Conservation (phyloP, 2,329 filamentous ascomycete genomes). For the Claviceps capensis region DNA sequence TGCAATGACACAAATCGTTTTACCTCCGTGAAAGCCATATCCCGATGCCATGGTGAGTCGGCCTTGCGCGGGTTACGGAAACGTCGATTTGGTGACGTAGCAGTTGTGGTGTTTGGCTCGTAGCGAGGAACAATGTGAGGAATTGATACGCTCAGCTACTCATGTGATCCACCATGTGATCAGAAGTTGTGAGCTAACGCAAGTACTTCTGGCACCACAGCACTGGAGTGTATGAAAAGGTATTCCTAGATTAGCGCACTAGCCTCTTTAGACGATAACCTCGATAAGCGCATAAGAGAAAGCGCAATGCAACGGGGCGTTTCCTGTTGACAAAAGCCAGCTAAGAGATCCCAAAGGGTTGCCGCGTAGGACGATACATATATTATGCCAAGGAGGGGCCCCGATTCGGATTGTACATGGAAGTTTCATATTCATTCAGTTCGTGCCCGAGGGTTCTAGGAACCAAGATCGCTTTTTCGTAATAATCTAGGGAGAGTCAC, state of each 20-base stretch:
- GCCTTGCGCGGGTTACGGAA: neutral
- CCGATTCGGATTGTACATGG: neutral
- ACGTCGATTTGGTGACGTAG: neutral
- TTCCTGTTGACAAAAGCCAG: neutral
- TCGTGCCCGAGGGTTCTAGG: neutral
- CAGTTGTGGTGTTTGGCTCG: neutral
- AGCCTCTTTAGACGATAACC: neutral
- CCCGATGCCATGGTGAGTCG: constrained; percentile 58
- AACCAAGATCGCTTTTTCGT: neutral
- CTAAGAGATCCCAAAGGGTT: neutral
- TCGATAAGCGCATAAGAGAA: neutral
- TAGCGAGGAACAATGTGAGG: neutral
- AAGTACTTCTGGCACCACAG: neutral
- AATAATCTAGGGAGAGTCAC: neutral
- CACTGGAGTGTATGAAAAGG: neutral
- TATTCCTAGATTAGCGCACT: neutral
- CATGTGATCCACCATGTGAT: neutral
- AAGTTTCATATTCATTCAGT: neutral
- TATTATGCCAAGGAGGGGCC: neutral
- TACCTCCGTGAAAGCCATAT: constrained; percentile 70
- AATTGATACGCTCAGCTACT: neutral
- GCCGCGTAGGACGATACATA: neutral
- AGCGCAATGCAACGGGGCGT: neutral
- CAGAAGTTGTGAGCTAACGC: neutral
- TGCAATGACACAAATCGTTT: constrained; percentile 13